These are phyloP conservation scores for Lasiodiplodia hormozganensis DNA, from an alignment of 2,329 filamentous ascomycete species.

Conservation along the genomic window DNA sequence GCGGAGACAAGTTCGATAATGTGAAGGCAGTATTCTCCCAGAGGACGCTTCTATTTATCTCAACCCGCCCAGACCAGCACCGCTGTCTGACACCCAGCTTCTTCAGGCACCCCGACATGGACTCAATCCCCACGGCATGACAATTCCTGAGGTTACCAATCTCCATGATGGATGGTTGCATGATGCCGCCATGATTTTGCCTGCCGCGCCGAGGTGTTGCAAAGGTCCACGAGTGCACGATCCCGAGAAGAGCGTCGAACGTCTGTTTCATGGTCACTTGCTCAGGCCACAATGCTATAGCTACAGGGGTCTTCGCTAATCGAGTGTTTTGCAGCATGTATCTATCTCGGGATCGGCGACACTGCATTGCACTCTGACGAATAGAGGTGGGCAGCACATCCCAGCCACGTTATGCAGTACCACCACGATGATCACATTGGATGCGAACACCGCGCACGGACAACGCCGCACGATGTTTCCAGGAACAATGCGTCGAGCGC, in stretches of 20 bases:
- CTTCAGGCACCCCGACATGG: neutral
- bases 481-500: slow-evolving; percentile 14
- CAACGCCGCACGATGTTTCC: neutral
- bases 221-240: slow-evolving; percentile 15
- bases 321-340: neutral
- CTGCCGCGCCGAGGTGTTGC: slow-evolving; percentile 14
- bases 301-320: neutral
- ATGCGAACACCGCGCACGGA: slow-evolving; percentile 24
- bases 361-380: slow-evolving; percentile 11
- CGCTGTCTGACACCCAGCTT: neutral
- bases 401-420: slow-evolving; percentile 26
- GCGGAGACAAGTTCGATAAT: neutral
- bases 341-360: slow-evolving; percentile 4
- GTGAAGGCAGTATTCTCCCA: neutral
- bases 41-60: slow-evolving; percentile 1
- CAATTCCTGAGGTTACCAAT: neutral
- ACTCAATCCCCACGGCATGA: neutral
- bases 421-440: slow-evolving; percentile 12
- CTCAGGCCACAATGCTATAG: slow-evolving; percentile 15
- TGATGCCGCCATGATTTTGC: slow-evolving; percentile 2
- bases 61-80: neutral
- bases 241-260: neutral
- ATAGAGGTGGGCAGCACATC: neutral
- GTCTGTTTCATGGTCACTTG: slow-evolving; percentile 6
- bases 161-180: slow-evolving; percentile 1